These are phyloP conservation scores for Hemileccinum impolitum DNA, from an alignment of 768 basidiomycete species.

Conservation along the genomic window DNA sequence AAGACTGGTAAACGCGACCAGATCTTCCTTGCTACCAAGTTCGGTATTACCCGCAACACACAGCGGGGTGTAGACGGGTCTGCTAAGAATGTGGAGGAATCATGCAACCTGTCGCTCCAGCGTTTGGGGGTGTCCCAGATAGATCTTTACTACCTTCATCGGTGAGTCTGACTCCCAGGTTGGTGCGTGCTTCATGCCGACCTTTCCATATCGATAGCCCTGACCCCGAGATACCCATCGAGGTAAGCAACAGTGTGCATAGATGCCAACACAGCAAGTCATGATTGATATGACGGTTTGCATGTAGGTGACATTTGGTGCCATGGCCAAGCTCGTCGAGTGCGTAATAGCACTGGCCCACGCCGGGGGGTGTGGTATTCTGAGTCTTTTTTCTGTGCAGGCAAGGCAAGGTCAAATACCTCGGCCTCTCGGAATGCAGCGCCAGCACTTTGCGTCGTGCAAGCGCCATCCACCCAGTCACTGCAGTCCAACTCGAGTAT, in stretches of 20 bases:
- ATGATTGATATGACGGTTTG: too few species aligned
- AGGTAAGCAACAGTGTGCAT: constrained; percentile 27
- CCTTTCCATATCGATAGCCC: constrained; percentile 24
- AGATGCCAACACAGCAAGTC: not conserved
- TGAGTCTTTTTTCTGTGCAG: constrained; percentile 19
- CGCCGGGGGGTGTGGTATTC: not conserved
- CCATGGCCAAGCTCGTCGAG: constrained; percentile 53
- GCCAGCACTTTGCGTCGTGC: constrained; percentile 47
- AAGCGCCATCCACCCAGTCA: constrained; percentile 46
- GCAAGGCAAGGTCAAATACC: constrained; percentile 41
- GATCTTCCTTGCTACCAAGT: constrained; percentile 65
- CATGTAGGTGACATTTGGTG: constrained; percentile 39
- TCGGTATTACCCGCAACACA: constrained; percentile 34
- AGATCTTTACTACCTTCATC: constrained; percentile 49
- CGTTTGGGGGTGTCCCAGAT: constrained; percentile 40
- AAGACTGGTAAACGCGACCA: constrained; percentile 42
- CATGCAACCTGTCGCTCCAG: constrained; percentile 39
- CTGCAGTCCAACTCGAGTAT: constrained; percentile 50
- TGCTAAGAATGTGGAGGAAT: constrained; percentile 39
- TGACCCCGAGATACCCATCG: constrained; percentile 45
- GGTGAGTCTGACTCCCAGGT: constrained; percentile 14
- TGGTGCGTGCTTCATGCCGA: not conserved
- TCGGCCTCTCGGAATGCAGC: constrained; percentile 54
- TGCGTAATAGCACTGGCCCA: constrained; percentile 17
- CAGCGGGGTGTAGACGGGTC: constrained; percentile 31